Conservation (phyloP, 2,329 filamentous ascomycete species). For the Talaromyces verruculosus region DNA sequence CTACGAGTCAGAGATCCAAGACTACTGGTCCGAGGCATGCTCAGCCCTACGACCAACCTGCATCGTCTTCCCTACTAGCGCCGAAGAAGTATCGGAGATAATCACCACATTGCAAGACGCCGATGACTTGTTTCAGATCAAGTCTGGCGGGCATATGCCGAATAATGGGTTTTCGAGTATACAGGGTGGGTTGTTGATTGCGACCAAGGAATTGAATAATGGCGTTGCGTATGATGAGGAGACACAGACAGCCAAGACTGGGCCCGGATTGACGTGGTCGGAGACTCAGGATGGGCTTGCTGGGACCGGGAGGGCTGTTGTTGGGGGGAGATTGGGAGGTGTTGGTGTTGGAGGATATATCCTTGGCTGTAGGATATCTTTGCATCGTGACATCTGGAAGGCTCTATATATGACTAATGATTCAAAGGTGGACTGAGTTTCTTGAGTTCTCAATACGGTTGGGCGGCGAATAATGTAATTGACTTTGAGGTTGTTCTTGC, state of each 20-base stretch:
- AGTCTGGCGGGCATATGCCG: conserved; percentile 52
- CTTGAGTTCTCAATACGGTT: conserved; percentile 53
- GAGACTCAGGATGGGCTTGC: conserved; percentile 35
- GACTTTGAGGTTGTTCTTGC: conserved; percentile 52
- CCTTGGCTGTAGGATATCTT: conserved; percentile 40
- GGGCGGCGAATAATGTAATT: conserved; percentile 50
- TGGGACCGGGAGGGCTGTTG: conserved; percentile 35
- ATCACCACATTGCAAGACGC: conserved; percentile 52
- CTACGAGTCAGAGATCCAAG: conserved; percentile 41
- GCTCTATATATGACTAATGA: background rate
- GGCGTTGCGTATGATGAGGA: conserved; percentile 35
- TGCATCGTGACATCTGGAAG: too few relatives aligned
- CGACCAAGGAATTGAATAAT: conserved; percentile 47
- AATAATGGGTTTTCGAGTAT: conserved; percentile 51
- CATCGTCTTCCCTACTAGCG: conserved; percentile 50
- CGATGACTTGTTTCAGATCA: conserved; percentile 56
- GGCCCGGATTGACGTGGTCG: conserved; percentile 39
- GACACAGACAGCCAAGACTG: conserved; percentile 42
- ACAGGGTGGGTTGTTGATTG: conserved; percentile 46
- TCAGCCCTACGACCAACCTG: conserved; percentile 48
- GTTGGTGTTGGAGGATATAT: conserved; percentile 52
- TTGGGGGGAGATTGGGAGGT: conserved; percentile 50
- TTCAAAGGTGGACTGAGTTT: conserved; percentile 46
- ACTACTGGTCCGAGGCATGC: conserved; percentile 52
- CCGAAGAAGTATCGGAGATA: conserved; percentile 55